Evolutionary conservation across 371 early-diverging fungal species (phyloP).

Genomic region (Rhizopus delemar): DNA sequence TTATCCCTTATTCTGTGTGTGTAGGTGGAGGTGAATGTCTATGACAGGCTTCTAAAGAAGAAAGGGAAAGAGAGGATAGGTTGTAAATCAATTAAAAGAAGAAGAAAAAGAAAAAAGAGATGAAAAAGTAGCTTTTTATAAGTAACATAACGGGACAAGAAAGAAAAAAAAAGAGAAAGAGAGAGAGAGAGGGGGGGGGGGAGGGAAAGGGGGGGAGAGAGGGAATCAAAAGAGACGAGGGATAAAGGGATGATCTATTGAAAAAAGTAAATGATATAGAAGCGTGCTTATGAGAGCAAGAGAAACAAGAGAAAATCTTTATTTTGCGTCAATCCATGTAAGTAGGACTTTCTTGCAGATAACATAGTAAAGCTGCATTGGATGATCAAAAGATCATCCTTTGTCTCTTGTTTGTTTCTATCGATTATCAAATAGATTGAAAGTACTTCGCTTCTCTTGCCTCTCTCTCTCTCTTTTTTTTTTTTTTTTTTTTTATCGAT

Average conservation of each 20-base stretch:
- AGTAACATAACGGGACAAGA: not conserved
- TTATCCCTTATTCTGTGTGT: slow-evolving; percentile 1
- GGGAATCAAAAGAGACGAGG: not conserved
- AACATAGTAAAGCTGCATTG: slow-evolving; percentile 8
- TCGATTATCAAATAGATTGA: too few species aligned
- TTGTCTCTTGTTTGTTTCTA: too few species aligned
- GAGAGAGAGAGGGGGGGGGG: not conserved
- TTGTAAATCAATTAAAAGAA: not conserved
- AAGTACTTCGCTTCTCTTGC: too few species aligned
- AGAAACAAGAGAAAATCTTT: slow-evolving; percentile 13
- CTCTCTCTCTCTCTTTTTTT: not conserved
- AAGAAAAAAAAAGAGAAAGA: slow-evolving; percentile 2
- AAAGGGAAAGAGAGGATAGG: not conserved
- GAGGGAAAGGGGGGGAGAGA: not conserved
- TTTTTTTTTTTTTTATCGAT: not conserved
- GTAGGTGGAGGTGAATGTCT: not conserved
- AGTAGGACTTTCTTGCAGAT: slow-evolving; percentile 29
- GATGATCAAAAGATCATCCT: not conserved
- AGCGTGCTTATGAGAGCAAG: not conserved
- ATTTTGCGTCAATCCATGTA: slow-evolving; percentile 8
- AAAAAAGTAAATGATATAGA: slow-evolving; percentile 3
- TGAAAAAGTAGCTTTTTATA: not conserved
- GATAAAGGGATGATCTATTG: not conserved
- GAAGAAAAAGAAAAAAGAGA: not conserved
- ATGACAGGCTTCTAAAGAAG: not conserved